A percentile compares a stretch with the other conserved stretches of the same genome.
phyloP scores from a whole-genome alignment of 345 rosid genomes.

The Carallia brachiata region DNA sequence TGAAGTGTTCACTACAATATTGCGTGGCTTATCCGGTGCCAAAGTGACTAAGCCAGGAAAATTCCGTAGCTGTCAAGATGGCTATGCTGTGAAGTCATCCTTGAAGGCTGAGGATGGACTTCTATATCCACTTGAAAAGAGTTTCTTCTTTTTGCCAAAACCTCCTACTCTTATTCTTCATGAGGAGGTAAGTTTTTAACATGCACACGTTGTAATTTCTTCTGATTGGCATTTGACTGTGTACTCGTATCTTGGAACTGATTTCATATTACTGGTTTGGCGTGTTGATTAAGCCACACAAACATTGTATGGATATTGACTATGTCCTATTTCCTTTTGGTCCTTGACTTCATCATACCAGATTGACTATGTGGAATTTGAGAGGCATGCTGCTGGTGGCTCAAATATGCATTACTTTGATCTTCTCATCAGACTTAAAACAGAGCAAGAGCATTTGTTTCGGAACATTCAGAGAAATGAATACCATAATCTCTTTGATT shows the following conservation, averaged over 20 bases:
- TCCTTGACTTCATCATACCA: constrained; percentile 18
- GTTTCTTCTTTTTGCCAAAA: constrained; percentile 94
- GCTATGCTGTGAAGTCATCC: constrained; percentile 97
- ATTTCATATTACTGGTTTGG: neutral
- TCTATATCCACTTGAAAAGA: constrained; percentile 93
- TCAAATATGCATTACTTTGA: constrained; percentile 99
- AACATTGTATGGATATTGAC: neutral
- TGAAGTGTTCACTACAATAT: constrained; percentile 83
- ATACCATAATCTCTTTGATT: constrained; percentile 80
- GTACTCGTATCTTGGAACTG: neutral
- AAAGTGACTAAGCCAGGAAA: constrained; percentile 96
- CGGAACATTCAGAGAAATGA: constrained; percentile 96
- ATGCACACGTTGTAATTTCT: neutral
- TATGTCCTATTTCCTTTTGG: neutral
- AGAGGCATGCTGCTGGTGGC: constrained; percentile 99
- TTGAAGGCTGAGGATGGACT: constrained; percentile 97
- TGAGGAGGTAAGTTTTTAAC: constrained; percentile 65
- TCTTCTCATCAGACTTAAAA: constrained; percentile 84
- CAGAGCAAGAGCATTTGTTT: constrained; percentile 96
- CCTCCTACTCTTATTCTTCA: constrained; percentile 98
- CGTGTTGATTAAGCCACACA: neutral
- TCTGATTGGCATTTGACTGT: neutral
- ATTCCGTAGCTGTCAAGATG: constrained; percentile 95
- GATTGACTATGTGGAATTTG: constrained; percentile 96
- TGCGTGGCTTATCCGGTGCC: constrained; percentile 91